Conservation (phyloP, 306 rosid species). For the Rosa rugosa region DNA sequence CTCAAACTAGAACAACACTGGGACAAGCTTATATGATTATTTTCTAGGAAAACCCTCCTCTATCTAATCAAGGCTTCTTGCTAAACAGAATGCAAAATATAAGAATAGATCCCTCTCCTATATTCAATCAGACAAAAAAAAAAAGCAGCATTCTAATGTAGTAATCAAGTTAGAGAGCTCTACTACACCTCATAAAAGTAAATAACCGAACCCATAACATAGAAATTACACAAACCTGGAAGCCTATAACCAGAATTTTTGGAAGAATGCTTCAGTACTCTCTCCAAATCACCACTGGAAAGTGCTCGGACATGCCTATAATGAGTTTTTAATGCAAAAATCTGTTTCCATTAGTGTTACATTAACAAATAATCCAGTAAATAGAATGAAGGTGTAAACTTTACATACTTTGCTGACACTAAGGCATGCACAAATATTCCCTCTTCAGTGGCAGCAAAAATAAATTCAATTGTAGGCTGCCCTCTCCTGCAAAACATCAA, state of each 20-base stretch:
- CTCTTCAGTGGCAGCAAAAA: conserved; percentile 91
- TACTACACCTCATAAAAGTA: not conserved
- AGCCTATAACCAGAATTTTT: conserved; percentile 50
- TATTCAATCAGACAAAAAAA: not conserved
- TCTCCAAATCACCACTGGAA: conserved; percentile 69
- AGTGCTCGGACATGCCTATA: conserved; percentile 79
- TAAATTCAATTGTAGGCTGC: conserved; percentile 79
- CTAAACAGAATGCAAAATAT: not conserved
- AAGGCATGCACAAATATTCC: conserved; percentile 82
- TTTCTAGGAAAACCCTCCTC: not conserved
- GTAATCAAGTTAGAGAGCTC: conserved; percentile 7
- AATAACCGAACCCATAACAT: not conserved
- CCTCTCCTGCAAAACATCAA: conserved; percentile 71
- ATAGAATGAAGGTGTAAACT: conserved; percentile 19
- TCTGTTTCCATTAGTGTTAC: not conserved
- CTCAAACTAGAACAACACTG: not conserved
- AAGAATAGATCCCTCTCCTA: not conserved
- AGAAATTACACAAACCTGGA: conserved; percentile 72
- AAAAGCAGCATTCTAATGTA: not conserved
- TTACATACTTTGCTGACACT: conserved; percentile 74
- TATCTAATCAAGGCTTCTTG: not conserved
- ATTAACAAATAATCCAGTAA: not conserved
- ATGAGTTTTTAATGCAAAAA: not conserved
- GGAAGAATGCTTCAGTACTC: conserved; percentile 57
- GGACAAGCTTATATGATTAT: not conserved